Percentiles rank a stretch among this genome's conserved stretches.
These are phyloP conservation scores for Sporothrix variecibatus DNA, from an alignment of 2,329 filamentous ascomycete species.

Conservation along the genomic window DNA sequence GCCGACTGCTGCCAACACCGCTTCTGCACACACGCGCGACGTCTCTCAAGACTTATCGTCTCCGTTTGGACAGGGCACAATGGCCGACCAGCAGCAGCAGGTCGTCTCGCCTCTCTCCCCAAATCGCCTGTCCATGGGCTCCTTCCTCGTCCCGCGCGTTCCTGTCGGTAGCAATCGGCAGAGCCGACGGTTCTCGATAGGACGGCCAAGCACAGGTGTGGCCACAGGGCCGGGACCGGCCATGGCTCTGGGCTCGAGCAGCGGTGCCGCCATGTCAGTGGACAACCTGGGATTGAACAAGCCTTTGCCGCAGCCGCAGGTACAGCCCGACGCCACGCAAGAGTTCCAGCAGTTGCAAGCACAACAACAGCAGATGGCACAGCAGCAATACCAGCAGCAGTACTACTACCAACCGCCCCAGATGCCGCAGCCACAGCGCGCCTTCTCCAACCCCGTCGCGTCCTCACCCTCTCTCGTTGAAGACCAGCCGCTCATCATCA, in stretches of 20 bases:
- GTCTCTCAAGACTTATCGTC: neutral
- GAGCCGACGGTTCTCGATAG: constrained; percentile 22
- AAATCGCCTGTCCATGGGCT: constrained; percentile 46
- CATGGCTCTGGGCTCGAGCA: neutral
- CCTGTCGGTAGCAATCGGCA: constrained; percentile 42
- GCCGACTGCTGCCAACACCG: neutral
- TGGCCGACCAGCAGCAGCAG: neutral
- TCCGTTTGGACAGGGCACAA: neutral
- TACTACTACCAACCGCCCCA: constrained; percentile 5
- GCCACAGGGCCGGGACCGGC: neutral
- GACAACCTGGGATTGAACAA: constrained; percentile 15
- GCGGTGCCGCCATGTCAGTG: neutral
- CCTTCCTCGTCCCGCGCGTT: constrained; percentile 46
- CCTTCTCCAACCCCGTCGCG: constrained; percentile 28
- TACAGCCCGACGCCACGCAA: constrained; percentile 23
- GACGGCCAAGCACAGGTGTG: neutral
- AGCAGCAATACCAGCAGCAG: constrained; percentile 25
- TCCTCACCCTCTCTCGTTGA: constrained; percentile 35
- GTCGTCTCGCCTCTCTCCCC: constrained; percentile 33
- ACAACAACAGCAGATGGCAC: constrained; percentile 29
- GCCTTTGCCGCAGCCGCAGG: constrained; percentile 27
- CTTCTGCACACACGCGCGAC: neutral
- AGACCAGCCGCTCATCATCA: constrained; percentile 62
- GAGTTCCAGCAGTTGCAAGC: constrained; percentile 29
- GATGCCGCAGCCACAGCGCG: constrained; percentile 25